These are phyloP conservation scores for Aspergillus ibericus DNA, from an alignment of 2,329 filamentous ascomycete genomes.

Conservation along the genomic window DNA sequence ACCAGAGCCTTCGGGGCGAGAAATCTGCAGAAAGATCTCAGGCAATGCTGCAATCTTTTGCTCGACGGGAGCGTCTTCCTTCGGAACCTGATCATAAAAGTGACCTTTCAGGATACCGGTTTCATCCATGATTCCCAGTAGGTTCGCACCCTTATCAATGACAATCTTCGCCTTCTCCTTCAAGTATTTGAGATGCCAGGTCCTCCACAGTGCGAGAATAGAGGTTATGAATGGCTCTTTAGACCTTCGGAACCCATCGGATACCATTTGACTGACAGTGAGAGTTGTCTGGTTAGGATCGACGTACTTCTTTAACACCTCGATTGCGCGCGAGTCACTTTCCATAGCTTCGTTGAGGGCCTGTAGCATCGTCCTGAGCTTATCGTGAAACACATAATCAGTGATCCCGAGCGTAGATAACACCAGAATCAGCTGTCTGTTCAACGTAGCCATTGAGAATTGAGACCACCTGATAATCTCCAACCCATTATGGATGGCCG, in stretches of 20 bases:
- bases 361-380: conserved; percentile 67
- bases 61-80: conserved; percentile 29
- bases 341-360: conserved; percentile 70
- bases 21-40: conserved; percentile 86
- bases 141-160: conserved; percentile 78
- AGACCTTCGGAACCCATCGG: conserved; percentile 72
- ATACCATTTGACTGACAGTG: conserved; percentile 71
- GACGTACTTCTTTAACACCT: conserved; percentile 70
- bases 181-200: conserved; percentile 84
- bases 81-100: conserved; percentile 49
- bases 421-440: conserved; percentile 87
- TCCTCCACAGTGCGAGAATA: conserved; percentile 77
- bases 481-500: conserved; percentile 66
- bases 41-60: conserved; percentile 62
- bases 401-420: conserved; percentile 74
- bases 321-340: conserved; percentile 63
- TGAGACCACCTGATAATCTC: conserved; percentile 84
- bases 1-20: conserved; percentile 46
- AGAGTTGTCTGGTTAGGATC: conserved; percentile 84
- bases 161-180: conserved; percentile 90
- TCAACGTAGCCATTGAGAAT: conserved; percentile 75
- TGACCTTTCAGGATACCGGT: conserved; percentile 73
- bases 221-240: conserved; percentile 81
- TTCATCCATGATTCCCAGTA: conserved; percentile 88
- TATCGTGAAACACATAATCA: conserved; percentile 63